Conservation (phyloP, 805 yeast species). For the Starmerella davenportii region DNA sequence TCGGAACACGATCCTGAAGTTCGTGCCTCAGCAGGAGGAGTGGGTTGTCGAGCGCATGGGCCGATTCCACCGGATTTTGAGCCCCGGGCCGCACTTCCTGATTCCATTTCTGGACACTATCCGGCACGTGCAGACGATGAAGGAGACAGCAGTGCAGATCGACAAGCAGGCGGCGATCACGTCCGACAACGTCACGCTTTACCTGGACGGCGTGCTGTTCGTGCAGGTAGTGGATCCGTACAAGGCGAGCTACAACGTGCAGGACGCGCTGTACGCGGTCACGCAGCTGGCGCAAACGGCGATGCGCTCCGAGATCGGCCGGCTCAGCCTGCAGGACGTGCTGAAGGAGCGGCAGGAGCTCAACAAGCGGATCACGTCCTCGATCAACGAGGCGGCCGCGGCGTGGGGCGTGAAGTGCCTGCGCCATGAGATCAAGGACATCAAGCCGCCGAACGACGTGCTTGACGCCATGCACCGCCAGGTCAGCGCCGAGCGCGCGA, state of each 20-base stretch:
- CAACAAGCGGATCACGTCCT: conserved; percentile 55
- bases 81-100: conserved; percentile 62
- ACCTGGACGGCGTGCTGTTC: conserved; percentile 69
- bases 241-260: conserved; percentile 76
- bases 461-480: conserved; percentile 84
- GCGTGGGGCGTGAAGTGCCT: conserved; percentile 77
- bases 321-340: conserved; percentile 60
- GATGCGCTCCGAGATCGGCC: conserved; percentile 80
- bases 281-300: conserved; percentile 78
- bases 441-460: conserved; percentile 72
- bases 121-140: conserved; percentile 63
- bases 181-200: conserved; percentile 67
- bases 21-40: conserved; percentile 81
- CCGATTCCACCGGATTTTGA: conserved; percentile 46
- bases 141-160: conserved; percentile 71
- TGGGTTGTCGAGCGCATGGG: conserved; percentile 90
- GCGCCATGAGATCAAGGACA: conserved; percentile 73
- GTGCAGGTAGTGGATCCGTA: conserved; percentile 64
- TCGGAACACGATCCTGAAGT: conserved; percentile 54
- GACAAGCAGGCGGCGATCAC: conserved; percentile 76
- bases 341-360: conserved; percentile 57
- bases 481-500: conserved; percentile 71
- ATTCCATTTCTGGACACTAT: conserved; percentile 59
- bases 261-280: conserved; percentile 71
- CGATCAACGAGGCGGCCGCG: conserved; percentile 64